A percentile compares a stretch with the other conserved stretches of the same genome.
Evolutionary conservation across 192 early-diverging fungal species (phyloP).

Genomic region (Funneliformis geosporum): DNA sequence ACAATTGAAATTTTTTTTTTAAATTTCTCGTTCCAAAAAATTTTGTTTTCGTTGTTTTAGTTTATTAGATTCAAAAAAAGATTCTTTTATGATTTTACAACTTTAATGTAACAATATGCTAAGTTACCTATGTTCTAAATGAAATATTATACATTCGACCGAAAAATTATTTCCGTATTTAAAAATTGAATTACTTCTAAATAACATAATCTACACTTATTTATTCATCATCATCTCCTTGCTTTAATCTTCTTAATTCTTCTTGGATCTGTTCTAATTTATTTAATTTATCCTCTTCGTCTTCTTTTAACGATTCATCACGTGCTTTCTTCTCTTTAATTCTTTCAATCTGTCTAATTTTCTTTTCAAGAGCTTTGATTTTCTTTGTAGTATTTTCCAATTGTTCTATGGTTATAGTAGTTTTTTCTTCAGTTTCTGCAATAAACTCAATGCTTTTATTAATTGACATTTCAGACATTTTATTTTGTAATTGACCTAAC

Average conservation of each 20-base stretch:
- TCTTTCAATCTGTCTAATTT: slow-evolving; percentile 66
- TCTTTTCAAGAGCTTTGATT: slow-evolving; percentile 66
- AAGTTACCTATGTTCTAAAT: too few relatives aligned
- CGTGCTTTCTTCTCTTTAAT: slow-evolving; percentile 53
- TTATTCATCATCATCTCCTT: not conserved
- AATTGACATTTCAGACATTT: not conserved
- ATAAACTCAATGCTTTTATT: slow-evolving; percentile 10
- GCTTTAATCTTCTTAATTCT: slow-evolving; percentile 13
- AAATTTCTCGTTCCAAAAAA: too few relatives aligned
- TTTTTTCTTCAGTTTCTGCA: not conserved
- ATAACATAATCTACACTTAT: not conserved
- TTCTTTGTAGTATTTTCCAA: slow-evolving; percentile 42
- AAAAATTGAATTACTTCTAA: too few relatives aligned
- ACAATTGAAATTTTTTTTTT: too few relatives aligned
- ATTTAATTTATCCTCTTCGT: slow-evolving; percentile 66
- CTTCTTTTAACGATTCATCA: slow-evolving; percentile 51
- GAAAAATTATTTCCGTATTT: too few relatives aligned
- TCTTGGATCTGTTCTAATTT: slow-evolving; percentile 48
- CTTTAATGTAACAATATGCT: too few relatives aligned
- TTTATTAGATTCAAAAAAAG: too few relatives aligned
- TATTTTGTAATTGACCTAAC: not conserved
- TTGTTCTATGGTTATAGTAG: slow-evolving; percentile 33
- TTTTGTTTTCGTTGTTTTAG: too few relatives aligned
- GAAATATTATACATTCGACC: too few relatives aligned
- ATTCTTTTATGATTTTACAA: too few relatives aligned